Evolutionary conservation across 1,284 basidiomycete genomes (phyloP).

Genomic region (Inonotus hispidus): DNA sequence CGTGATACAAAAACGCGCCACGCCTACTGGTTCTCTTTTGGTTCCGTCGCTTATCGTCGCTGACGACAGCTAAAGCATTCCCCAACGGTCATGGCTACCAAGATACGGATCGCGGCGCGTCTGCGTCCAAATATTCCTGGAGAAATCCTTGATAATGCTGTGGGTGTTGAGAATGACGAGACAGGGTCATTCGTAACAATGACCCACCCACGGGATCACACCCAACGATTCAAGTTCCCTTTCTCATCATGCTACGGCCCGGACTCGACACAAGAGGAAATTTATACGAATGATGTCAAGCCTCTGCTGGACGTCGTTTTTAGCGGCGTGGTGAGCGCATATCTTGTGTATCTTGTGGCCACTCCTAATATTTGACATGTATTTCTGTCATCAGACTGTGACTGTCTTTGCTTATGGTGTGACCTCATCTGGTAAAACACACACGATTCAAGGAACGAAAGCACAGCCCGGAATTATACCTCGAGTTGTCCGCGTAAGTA

Average conservation of each 20-base stretch:
- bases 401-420: slow-evolving; percentile 81
- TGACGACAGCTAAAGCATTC: background rate
- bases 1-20: background rate
- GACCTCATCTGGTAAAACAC: slow-evolving; percentile 77
- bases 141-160: slow-evolving; percentile 57
- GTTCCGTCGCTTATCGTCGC: background rate
- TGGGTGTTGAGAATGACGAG: slow-evolving; percentile 44
- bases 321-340: slow-evolving; percentile 49
- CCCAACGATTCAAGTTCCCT: slow-evolving; percentile 69
- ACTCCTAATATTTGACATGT: background rate
- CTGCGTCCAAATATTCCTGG: slow-evolving; percentile 54
- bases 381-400: slow-evolving; percentile 46
- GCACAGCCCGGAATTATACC: slow-evolving; percentile 73
- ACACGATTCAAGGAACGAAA: slow-evolving; percentile 79
- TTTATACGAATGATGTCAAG: slow-evolving; percentile 63
- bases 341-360: background rate
- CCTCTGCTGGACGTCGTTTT: slow-evolving; percentile 67
- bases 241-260: slow-evolving; percentile 68
- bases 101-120: slow-evolving; percentile 25
- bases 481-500: slow-evolving; percentile 58
- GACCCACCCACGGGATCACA: slow-evolving; percentile 56
- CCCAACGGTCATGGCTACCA: slow-evolving; percentile 18
- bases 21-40: background rate
- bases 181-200: slow-evolving; percentile 47
- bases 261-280: slow-evolving; percentile 59